These are phyloP conservation scores for Bruguiera sexangula DNA, from an alignment of 345 rosid genomes.

Conservation along the genomic window DNA sequence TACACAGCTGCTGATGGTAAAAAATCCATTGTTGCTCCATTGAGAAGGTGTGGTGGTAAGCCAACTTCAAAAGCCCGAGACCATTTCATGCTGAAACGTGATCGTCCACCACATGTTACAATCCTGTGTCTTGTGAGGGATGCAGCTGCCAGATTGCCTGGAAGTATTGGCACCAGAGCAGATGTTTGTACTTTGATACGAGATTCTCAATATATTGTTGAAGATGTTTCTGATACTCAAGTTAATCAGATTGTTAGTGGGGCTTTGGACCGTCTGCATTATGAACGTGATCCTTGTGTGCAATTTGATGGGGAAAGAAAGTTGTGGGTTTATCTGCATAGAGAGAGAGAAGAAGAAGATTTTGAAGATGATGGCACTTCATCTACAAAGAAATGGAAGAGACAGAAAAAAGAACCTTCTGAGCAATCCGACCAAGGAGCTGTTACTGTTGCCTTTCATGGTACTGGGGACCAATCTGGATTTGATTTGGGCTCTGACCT, in stretches of 20 bases:
- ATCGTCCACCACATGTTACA: slow-evolving; percentile 98
- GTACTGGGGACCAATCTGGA: slow-evolving; percentile 56
- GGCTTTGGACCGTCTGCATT: slow-evolving; percentile 97
- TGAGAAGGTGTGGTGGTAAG: slow-evolving; percentile 99
- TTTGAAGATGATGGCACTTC: slow-evolving; percentile 99
- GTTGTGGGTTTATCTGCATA: slow-evolving; percentile 93
- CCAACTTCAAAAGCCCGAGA: slow-evolving; percentile 99
- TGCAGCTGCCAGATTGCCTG: slow-evolving; percentile 95
- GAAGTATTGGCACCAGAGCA: slow-evolving; percentile 99
- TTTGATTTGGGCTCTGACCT: slow-evolving; percentile 65
- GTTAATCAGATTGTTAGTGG: slow-evolving; percentile 97
- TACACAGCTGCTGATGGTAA: slow-evolving; percentile 99
- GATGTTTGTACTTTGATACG: slow-evolving; percentile 97
- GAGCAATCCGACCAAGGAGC: slow-evolving; percentile 79
- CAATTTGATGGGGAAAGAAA: slow-evolving; percentile 90
- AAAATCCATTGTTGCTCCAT: slow-evolving; percentile 93
- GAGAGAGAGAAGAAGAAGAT: slow-evolving; percentile 99
- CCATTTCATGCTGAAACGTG: slow-evolving; percentile 98
- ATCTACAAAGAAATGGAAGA: slow-evolving; percentile 99
- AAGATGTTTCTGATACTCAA: slow-evolving; percentile 90
- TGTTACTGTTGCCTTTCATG: slow-evolving; percentile 61
- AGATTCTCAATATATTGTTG: slow-evolving; percentile 88
- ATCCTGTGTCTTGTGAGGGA: slow-evolving; percentile 97
- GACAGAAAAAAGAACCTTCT: slow-evolving; percentile 82
- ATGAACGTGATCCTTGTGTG: slow-evolving; percentile 99